Conservation (phyloP, 371 early-diverging fungal genomes). For the Lichtheimia ramosa region DNA sequence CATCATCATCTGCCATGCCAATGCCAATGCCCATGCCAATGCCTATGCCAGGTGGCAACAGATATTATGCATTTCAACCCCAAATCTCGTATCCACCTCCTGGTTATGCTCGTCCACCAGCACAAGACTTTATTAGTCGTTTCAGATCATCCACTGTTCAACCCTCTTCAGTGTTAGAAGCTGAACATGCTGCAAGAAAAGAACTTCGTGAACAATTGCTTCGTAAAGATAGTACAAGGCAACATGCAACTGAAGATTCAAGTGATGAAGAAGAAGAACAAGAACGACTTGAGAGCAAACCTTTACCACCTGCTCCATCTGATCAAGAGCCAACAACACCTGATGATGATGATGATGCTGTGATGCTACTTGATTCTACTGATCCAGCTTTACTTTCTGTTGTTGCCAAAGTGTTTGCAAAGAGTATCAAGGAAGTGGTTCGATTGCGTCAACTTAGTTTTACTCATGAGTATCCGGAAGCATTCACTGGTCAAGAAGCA, state of each 20-base stretch:
- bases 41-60: slow-evolving; percentile 1
- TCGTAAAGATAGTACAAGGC: slow-evolving; percentile 8
- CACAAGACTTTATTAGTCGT: slow-evolving; percentile 16
- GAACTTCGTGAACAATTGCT: not conserved
- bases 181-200: slow-evolving; percentile 9
- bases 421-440: slow-evolving; percentile 12
- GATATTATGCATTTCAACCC: not conserved
- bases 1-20: not conserved
- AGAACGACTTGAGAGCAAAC: not conserved
- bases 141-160: slow-evolving; percentile 16
- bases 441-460: slow-evolving; percentile 25
- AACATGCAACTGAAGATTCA: slow-evolving; percentile 4
- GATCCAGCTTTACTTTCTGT: slow-evolving; percentile 17
- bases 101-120: slow-evolving; percentile 9
- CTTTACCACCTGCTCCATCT: not conserved
- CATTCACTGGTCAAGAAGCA: slow-evolving; percentile 26
- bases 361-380: not conserved
- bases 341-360: not conserved
- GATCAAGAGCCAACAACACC: not conserved
- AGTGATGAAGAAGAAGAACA: slow-evolving; percentile 12
- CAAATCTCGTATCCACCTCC: slow-evolving; percentile 14
- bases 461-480: slow-evolving; percentile 14
- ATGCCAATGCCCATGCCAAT: slow-evolving; percentile 6
- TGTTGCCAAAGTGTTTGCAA: slow-evolving; percentile 14
- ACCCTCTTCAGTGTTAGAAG: slow-evolving; percentile 8